A percentile compares a stretch with the other conserved stretches of the same genome.
phyloP scores from a whole-genome alignment of 768 basidiomycete genomes.

The Mycena albidolilacea region DNA sequence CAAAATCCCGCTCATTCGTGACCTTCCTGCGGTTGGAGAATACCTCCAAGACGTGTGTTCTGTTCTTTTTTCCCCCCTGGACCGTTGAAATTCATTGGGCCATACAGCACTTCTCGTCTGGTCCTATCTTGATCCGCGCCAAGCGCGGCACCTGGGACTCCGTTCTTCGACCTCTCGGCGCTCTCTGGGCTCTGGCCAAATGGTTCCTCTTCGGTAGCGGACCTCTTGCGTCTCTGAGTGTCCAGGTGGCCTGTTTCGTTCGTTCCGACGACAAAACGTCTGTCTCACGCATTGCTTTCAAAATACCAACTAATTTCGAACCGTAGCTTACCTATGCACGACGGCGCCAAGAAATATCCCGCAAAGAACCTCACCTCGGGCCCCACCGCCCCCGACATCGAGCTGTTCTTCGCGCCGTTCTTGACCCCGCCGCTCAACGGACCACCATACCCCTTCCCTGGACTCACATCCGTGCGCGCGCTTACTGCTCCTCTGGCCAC shows the following conservation, averaged over 20 bases:
- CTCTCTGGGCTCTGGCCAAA: not conserved
- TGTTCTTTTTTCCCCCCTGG: not conserved
- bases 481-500: not conserved
- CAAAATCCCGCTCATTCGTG: not conserved
- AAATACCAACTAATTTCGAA: not conserved
- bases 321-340: not conserved
- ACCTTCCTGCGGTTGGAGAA: constrained; percentile 20
- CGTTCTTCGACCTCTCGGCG: constrained; percentile 4
- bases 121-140: constrained; percentile 1
- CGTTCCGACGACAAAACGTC: not conserved
- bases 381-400: not conserved
- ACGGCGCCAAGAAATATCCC: constrained; percentile 5
- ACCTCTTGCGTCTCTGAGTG: constrained; percentile 8
- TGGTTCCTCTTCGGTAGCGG: constrained; percentile 6
- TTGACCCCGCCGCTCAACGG: not conserved
- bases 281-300: not conserved
- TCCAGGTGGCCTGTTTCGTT: constrained; percentile 10
- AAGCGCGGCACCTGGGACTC: constrained; percentile 5
- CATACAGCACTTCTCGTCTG: constrained; percentile 6
- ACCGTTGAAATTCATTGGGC: not conserved
- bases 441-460: not conserved
- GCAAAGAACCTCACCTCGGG: not conserved
- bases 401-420: constrained; percentile 6
- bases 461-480: not conserved
- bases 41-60: constrained; percentile 3